Conservation (phyloP, 495 filamentous ascomycete species). For the Penicillium samsonianum region DNA sequence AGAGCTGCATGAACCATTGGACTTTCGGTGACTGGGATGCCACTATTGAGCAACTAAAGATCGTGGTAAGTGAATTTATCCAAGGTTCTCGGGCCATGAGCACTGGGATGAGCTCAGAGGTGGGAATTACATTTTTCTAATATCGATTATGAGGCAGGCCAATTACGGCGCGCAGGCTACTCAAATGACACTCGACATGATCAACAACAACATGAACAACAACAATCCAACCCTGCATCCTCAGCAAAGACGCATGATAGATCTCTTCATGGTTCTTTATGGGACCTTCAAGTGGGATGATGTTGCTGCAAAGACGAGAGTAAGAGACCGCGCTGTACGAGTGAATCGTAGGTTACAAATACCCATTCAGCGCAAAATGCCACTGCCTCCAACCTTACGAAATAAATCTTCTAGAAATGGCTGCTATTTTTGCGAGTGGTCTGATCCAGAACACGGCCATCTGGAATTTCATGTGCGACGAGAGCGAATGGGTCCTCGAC, state of each 20-base stretch:
- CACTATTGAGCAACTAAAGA: slow-evolving; percentile 3
- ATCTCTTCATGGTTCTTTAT: slow-evolving; percentile 9
- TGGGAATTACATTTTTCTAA: slow-evolving; percentile 5
- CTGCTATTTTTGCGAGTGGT: slow-evolving; percentile 6
- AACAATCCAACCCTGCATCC: slow-evolving; percentile 7
- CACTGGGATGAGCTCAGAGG: slow-evolving; percentile 7
- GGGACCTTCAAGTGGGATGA: slow-evolving; percentile 6
- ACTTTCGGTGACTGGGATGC: slow-evolving; percentile 1
- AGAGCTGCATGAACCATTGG: slow-evolving; percentile 3
- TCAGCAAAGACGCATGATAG: slow-evolving; percentile 9
- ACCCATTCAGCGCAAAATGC: slow-evolving; percentile 1
- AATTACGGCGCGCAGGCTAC: slow-evolving; percentile 6
- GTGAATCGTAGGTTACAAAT: slow-evolving; percentile 7
- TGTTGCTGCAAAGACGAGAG: slow-evolving; percentile 8
- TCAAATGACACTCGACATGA: slow-evolving; percentile 9
- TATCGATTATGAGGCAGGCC: slow-evolving; percentile 7
- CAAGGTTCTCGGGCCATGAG: slow-evolving; percentile 6
- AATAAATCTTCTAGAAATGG: slow-evolving; percentile 8
- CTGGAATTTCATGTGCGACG: slow-evolving; percentile 6
- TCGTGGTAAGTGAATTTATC: slow-evolving; percentile 6
- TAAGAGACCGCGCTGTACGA: slow-evolving; percentile 6
- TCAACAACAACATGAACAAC: slow-evolving; percentile 8
- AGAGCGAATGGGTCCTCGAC: slow-evolving; percentile 9
- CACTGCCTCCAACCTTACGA: slow-evolving; percentile 5
- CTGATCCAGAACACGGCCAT: slow-evolving; percentile 3